Percentiles rank a stretch among this genome's conserved stretches.
These are phyloP conservation scores for Tulasnella sp. DNA, from an alignment of 768 basidiomycete species.

Conservation along the genomic window DNA sequence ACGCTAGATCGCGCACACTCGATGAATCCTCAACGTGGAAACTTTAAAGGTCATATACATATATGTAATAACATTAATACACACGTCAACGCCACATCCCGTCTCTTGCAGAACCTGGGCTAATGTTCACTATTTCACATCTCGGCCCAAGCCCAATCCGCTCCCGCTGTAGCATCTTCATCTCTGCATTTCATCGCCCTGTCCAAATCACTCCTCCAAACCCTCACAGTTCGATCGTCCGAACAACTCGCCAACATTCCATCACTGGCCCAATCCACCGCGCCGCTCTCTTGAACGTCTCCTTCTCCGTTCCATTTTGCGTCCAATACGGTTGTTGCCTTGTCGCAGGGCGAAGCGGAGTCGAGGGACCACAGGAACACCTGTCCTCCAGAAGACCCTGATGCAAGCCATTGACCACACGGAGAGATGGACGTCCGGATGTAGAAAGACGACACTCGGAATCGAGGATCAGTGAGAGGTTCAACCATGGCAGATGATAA, in stretches of 20 bases:
- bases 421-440: conserved; percentile 18
- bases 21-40: neutral
- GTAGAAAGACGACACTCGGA: conserved; percentile 16
- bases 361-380: conserved; percentile 16
- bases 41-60: neutral
- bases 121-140: neutral
- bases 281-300: neutral
- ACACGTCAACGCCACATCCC: neutral
- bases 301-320: neutral
- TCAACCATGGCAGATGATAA: neutral
- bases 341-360: neutral
- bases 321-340: neutral
- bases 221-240: neutral
- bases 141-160: neutral
- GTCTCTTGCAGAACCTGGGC: neutral
- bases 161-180: neutral
- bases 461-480: conserved; percentile 6
- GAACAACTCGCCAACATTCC: neutral
- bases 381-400: conserved; percentile 17
- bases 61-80: neutral
- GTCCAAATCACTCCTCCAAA: neutral
- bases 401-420: conserved; percentile 16
- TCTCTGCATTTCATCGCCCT: neutral
- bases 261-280: conserved; percentile 22
- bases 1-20: no score